Conservation (phyloP, 1,139 yeast species). For the Suhomyces panamericanus region DNA sequence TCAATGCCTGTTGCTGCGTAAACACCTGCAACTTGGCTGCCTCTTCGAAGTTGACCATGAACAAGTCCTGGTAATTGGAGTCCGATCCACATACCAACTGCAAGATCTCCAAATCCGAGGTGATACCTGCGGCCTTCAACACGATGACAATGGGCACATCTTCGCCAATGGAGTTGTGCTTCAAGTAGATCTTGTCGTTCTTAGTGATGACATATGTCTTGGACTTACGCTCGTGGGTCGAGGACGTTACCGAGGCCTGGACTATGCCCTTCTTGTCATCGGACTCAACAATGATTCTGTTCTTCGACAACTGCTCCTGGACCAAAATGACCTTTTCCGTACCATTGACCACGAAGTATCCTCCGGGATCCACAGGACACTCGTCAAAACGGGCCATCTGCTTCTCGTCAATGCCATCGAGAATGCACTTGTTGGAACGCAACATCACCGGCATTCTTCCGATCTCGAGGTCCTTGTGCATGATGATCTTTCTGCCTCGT, state of each 20-base stretch:
- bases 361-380: slow-evolving; percentile 99
- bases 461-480: slow-evolving; percentile 87
- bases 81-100: slow-evolving; percentile 92
- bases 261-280: slow-evolving; percentile 93
- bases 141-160: slow-evolving; percentile 94
- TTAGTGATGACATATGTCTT: slow-evolving; percentile 94
- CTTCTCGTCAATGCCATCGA: slow-evolving; percentile 72
- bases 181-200: slow-evolving; percentile 82
- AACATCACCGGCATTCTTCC: slow-evolving; percentile 99
- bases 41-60: slow-evolving; percentile 92
- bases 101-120: slow-evolving; percentile 89
- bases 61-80: slow-evolving; percentile 84
- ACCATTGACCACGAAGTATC: slow-evolving; percentile 95
- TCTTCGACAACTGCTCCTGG: slow-evolving; percentile 94
- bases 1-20: slow-evolving; percentile 93
- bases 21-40: slow-evolving; percentile 82
- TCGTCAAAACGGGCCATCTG: slow-evolving; percentile 90
- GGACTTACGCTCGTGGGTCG: slow-evolving; percentile 96
- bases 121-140: slow-evolving; percentile 92
- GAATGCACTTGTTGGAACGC: slow-evolving; percentile 85
- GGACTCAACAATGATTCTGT: slow-evolving; percentile 96
- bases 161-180: slow-evolving; percentile 92
- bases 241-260: slow-evolving; percentile 96
- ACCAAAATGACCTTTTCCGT: slow-evolving; percentile 96
- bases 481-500: slow-evolving; percentile 86